Percentiles rank a stretch among this genome's conserved stretches.
Evolutionary conservation across 208 protist genomes (phyloP).

Genomic region (Acanthamoeba lenticulata): DNA sequence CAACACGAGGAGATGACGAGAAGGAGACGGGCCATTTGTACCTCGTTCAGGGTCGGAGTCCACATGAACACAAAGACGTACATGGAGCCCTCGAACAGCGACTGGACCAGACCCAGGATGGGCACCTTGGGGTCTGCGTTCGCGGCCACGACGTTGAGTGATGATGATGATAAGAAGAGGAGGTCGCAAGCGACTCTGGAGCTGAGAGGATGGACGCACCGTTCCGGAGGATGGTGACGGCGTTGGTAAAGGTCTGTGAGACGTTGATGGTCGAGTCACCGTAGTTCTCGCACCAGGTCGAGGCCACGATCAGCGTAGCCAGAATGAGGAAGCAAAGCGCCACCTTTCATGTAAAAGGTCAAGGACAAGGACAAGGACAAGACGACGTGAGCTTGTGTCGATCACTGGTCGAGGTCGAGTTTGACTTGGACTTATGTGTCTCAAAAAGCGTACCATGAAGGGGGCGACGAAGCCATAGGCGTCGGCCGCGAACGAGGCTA

Average conservation of each 20-base stretch:
- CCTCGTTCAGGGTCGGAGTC: conserved; percentile 87
- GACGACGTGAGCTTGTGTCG: too few relatives aligned
- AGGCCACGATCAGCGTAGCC: conserved; percentile 68
- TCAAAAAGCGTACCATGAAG: conserved; percentile 71
- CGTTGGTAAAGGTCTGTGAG: conserved; percentile 46
- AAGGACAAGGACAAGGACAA: too few relatives aligned
- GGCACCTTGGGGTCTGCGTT: conserved; percentile 73
- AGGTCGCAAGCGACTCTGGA: too few relatives aligned
- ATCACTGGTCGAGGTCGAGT: too few relatives aligned
- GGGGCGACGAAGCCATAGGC: conserved; percentile 71
- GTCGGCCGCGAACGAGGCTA: conserved; percentile 75
- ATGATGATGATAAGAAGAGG: neutral
- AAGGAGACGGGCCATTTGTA: neutral
- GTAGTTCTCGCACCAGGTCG: conserved; percentile 90
- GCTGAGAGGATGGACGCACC: too few relatives aligned
- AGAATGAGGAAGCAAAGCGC: conserved; percentile 76
- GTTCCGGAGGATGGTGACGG: neutral
- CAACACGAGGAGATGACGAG: neutral
- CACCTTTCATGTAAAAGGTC: too few relatives aligned
- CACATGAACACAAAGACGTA: conserved; percentile 93
- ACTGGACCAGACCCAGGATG: conserved; percentile 85
- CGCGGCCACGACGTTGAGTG: too few relatives aligned
- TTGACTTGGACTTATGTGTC: too few relatives aligned
- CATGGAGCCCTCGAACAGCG: conserved; percentile 91
- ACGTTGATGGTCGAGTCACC: conserved; percentile 75